A percentile compares a stretch with the other conserved stretches of the same genome.
Conservation (phyloP, 2,329 filamentous ascomycete species). For the Hymenoscyphus albidus region DNA sequence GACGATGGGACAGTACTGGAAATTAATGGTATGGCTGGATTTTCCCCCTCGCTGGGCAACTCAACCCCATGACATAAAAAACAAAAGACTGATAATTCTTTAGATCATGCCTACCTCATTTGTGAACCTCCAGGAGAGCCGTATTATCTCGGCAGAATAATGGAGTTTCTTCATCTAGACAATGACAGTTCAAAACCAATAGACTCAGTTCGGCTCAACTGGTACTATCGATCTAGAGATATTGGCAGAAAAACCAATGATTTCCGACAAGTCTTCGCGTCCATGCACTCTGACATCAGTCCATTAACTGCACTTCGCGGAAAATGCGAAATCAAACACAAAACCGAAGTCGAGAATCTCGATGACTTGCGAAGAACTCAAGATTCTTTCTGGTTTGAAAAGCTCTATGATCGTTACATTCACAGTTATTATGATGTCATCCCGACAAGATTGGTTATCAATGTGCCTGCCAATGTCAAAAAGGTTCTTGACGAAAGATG, state of each 20-base stretch:
- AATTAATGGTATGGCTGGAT: slow-evolving; percentile 70
- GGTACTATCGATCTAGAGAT: slow-evolving; percentile 96
- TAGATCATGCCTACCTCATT: slow-evolving; percentile 89
- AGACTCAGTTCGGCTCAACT: slow-evolving; percentile 89
- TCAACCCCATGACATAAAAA: not conserved
- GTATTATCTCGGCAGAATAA: slow-evolving; percentile 95
- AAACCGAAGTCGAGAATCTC: slow-evolving; percentile 77
- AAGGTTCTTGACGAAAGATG: slow-evolving; percentile 93
- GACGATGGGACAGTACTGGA: slow-evolving; percentile 85
- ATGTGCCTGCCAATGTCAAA: slow-evolving; percentile 92
- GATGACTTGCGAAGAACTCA: slow-evolving; percentile 80
- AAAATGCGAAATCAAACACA: slow-evolving; percentile 87
- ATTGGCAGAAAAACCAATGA: slow-evolving; percentile 90
- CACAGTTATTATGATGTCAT: slow-evolving; percentile 97
- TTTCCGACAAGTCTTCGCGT: slow-evolving; percentile 86
- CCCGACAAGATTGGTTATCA: slow-evolving; percentile 86
- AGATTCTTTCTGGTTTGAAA: slow-evolving; percentile 95
- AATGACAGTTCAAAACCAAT: slow-evolving; percentile 71
- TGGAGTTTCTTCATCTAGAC: slow-evolving; percentile 89
- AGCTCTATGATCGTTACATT: slow-evolving; percentile 96
- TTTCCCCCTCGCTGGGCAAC: not conserved
- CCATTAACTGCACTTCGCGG: slow-evolving; percentile 88
- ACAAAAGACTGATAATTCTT: not conserved
- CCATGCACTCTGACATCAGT: slow-evolving; percentile 97
- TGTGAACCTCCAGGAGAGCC: slow-evolving; percentile 97